Percentiles rank a stretch among this genome's conserved stretches.
phyloP scores from a whole-genome alignment of 2,329 filamentous ascomycete species.

The Aspergillus sp. region DNA sequence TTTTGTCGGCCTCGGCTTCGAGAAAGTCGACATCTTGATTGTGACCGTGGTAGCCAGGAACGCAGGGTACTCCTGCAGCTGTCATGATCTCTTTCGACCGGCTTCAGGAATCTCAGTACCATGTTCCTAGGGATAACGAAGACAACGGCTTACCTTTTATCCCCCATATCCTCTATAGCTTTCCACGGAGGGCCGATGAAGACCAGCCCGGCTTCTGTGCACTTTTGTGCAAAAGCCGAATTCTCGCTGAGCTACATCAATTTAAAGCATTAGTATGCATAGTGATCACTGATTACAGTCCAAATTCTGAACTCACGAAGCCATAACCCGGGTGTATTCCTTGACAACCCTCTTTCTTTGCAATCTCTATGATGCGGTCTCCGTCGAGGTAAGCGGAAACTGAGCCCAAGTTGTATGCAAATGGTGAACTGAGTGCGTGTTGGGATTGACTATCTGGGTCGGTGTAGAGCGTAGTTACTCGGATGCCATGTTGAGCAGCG shows the following conservation, averaged over 20 bases:
- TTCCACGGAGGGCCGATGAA: conserved; percentile 87
- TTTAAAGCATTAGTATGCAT: conserved; percentile 1
- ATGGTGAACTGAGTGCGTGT: conserved; percentile 80
- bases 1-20: conserved; percentile 67
- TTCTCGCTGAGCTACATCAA: conserved; percentile 71
- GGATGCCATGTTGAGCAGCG: conserved; percentile 81
- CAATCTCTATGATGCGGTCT: conserved; percentile 83
- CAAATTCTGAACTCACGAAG: conserved; percentile 48
- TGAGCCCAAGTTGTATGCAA: conserved; percentile 76
- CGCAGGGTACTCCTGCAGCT: conserved; percentile 88
- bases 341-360: conserved; percentile 79
- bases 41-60: conserved; percentile 87
- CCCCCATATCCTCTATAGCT: conserved; percentile 79
- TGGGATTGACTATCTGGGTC: conserved; percentile 83
- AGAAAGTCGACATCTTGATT: conserved; percentile 67
- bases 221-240: conserved; percentile 80
- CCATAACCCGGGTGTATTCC: conserved; percentile 96
- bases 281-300: background rate
- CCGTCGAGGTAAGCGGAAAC: conserved; percentile 88
- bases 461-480: conserved; percentile 91
- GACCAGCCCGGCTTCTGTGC: conserved; percentile 81
- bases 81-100: conserved; percentile 96
- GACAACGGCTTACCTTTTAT: conserved; percentile 63
- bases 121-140: too few relatives aligned
- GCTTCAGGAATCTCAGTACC: conserved; percentile 22